phyloP scores from a whole-genome alignment of 306 rosid species.

The Hylodesmum podocarpum region DNA sequence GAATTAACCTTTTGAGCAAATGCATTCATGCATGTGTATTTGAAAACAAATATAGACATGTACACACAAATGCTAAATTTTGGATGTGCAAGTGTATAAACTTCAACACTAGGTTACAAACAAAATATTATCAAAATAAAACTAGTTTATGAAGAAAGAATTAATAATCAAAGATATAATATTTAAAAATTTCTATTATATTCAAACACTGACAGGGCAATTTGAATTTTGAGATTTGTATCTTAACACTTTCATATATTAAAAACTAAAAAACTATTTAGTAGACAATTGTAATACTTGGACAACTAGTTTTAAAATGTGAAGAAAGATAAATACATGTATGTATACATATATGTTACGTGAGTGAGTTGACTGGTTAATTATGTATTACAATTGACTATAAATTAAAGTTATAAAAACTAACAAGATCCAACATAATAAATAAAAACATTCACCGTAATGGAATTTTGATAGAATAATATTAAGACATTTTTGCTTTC shows the following conservation, averaged over 20 bases:
- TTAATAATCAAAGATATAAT: background rate
- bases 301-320: no score
- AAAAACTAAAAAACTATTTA: background rate
- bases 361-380: no score
- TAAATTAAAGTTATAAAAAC: no score
- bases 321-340: no score
- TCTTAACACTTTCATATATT: background rate
- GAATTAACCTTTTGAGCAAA: background rate
- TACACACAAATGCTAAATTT: background rate
- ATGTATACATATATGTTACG: no score
- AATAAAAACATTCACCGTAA: background rate
- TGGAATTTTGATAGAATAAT: background rate
- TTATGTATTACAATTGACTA: no score
- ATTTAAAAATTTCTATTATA: background rate
- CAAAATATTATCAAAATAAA: background rate
- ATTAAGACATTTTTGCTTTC: background rate
- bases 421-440: background rate
- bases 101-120: background rate
- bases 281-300: no score
- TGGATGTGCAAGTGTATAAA: background rate
- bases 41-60: background rate
- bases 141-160: slow-evolving; percentile 1
- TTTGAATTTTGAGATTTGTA: background rate
- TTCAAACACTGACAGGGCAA: background rate
- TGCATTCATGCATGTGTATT: background rate